Base-by-base conservation (phyloP, 2,329 filamentous ascomycete species). In the Trichoderma sp. region DNA sequence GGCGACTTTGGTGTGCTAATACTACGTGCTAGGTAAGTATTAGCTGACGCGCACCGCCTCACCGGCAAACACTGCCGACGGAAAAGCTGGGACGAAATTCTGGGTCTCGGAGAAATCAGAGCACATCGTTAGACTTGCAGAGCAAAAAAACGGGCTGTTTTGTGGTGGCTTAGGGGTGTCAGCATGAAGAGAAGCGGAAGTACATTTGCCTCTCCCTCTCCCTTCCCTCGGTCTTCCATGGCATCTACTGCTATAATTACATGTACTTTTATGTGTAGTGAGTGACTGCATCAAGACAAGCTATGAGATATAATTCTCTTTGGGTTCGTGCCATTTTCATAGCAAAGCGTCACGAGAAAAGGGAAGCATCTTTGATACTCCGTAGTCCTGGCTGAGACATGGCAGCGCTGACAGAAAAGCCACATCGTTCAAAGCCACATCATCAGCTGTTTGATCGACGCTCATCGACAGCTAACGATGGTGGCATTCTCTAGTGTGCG, bases 1-100 rank as follows among this genome's bases (percentile, higher is more conserved):
- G 32, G 60, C 22, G 19, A 32, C 35, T 34, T 34, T 61, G 58
- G 29, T 25, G 29, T 35, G n/a, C n/a, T n/a, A n/a, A n/a, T n/a
- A n/a, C n/a, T n/a, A n/a, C n/a, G n/a, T n/a, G n/a, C n/a, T n/a
- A n/a, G n/a, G n/a, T n/a, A n/a, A n/a, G n/a, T n/a, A n/a, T n/a
- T n/a, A 39, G 60, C 50, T 45, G 27, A 42, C 35, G 29, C 34
- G 25, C 50, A 22, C 35, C 27, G 50, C 50, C 25, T 64, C 37
- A 42, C 37, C 61, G 27, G 61, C 52, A 56, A 50, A 35, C 27
- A 25, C 50, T 64, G 22, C 61, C 50, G 48, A 56, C 35, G 25
- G 39, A 19, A 37, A 61, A 10, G 42, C 58, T 50, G 58, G 37
- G 50, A 45, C 50, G 13, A 64, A 32, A 56, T 56, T 56, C n/a